A percentile compares a stretch with the other conserved stretches of the same genome.
phyloP scores from a whole-genome alignment of 2,329 filamentous ascomycete species.

The Aspergillus sp. region DNA sequence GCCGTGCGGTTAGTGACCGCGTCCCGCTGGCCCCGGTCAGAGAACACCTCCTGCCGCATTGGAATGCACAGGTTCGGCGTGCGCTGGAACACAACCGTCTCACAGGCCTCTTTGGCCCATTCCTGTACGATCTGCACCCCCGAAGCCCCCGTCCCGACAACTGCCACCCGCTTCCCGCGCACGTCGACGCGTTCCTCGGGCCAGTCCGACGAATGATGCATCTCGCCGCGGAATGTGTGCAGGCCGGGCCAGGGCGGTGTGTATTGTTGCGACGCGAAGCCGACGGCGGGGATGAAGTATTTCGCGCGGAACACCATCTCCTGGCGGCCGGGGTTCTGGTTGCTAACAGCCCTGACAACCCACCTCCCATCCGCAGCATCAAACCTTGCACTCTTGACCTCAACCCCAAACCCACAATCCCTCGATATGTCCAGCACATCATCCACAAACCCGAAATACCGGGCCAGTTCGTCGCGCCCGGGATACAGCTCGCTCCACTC shows the following conservation, averaged over 20 bases:
- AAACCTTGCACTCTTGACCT: slow-evolving; percentile 34
- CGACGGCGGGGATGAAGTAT: slow-evolving; percentile 39
- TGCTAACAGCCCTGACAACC: too few relatives aligned
- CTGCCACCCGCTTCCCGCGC: slow-evolving; percentile 39
- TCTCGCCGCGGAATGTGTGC: slow-evolving; percentile 37
- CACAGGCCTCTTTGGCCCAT: slow-evolving; percentile 43
- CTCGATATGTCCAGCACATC: slow-evolving; percentile 35
- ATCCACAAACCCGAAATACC: slow-evolving; percentile 41
- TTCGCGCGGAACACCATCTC: slow-evolving; percentile 29
- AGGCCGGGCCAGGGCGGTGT: slow-evolving; percentile 29
- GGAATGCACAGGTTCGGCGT: slow-evolving; percentile 58
- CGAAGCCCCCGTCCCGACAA: slow-evolving; percentile 48
- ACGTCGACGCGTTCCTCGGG: slow-evolving; percentile 38
- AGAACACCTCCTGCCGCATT: slow-evolving; percentile 46
- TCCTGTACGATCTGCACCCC: slow-evolving; percentile 50
- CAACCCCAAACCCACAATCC: slow-evolving; percentile 36
- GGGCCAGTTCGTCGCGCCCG: slow-evolving; percentile 27
- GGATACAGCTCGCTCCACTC: slow-evolving; percentile 29
- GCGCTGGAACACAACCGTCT: slow-evolving; percentile 49
- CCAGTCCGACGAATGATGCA: slow-evolving; percentile 49
- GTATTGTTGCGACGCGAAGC: slow-evolving; percentile 36
- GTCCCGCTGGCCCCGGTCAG: slow-evolving; percentile 40
- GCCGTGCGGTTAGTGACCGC: slow-evolving; percentile 35
- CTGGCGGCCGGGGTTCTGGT: slow-evolving; percentile 31
- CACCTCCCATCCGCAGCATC: slow-evolving; percentile 30